Conservation (phyloP, 2,329 filamentous ascomycete genomes). For the Arthrobotrys iridis region DNA sequence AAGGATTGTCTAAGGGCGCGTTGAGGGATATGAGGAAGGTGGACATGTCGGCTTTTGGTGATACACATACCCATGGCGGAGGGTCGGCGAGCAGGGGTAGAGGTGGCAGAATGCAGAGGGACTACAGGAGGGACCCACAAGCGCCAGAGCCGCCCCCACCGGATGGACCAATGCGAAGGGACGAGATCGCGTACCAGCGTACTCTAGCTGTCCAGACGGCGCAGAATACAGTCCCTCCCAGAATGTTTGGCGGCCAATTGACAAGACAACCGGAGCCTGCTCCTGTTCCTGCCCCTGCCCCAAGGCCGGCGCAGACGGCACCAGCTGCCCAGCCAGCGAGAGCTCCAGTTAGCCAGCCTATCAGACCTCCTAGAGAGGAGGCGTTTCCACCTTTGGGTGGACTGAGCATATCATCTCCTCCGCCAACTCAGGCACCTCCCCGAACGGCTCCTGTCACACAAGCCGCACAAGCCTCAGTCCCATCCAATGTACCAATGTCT, state of each 20-base stretch:
- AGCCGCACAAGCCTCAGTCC: slow-evolving; percentile 11
- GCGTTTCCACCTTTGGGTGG: slow-evolving; percentile 54
- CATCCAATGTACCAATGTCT: slow-evolving; percentile 22
- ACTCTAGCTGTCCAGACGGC: slow-evolving; percentile 91
- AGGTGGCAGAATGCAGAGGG: slow-evolving; percentile 63
- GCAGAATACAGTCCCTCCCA: slow-evolving; percentile 77
- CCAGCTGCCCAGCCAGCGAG: slow-evolving; percentile 57
- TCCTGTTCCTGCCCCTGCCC: slow-evolving; percentile 59
- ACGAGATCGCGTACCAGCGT: slow-evolving; percentile 89
- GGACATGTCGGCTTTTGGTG: slow-evolving; percentile 86
- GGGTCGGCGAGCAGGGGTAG: slow-evolving; percentile 65
- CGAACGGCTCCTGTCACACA: slow-evolving; percentile 2
- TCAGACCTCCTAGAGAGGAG: slow-evolving; percentile 19
- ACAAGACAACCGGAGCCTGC: slow-evolving; percentile 64
- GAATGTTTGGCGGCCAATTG: slow-evolving; percentile 79
- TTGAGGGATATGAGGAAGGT: slow-evolving; percentile 84
- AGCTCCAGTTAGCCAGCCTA: slow-evolving; percentile 37
- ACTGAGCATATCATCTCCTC: slow-evolving; percentile 25
- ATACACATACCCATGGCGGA: slow-evolving; percentile 74
- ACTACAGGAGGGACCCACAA: slow-evolving; percentile 82
- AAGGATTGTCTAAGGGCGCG: slow-evolving; percentile 81
- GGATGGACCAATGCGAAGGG: slow-evolving; percentile 67
- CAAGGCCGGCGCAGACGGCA: slow-evolving; percentile 55
- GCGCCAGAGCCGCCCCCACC: slow-evolving; percentile 76
- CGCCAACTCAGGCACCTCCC: not conserved